Percentiles rank a stretch among this genome's conserved stretches.
Evolutionary conservation across 176 grass and related monocot species (phyloP).

Genomic region (Carex scoparia): DNA sequence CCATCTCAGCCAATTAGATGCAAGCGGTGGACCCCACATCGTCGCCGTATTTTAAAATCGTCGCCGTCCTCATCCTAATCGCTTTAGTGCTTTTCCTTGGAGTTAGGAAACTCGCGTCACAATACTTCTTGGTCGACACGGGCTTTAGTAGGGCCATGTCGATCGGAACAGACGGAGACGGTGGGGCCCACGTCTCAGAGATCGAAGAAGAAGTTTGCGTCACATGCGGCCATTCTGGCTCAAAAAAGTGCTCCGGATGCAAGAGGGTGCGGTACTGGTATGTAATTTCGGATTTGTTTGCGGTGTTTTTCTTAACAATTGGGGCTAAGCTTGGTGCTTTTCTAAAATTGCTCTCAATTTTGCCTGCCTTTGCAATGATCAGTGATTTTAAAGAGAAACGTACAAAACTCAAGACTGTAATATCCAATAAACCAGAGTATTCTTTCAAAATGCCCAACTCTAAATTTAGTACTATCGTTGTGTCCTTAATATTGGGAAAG

Average conservation of each 20-base stretch:
- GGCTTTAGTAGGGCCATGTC: conserved; percentile 45
- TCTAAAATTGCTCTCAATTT: background rate
- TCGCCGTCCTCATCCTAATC: conserved; percentile 34
- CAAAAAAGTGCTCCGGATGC: conserved; percentile 73
- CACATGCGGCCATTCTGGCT: conserved; percentile 41
- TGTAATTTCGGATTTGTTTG: conserved; percentile 6
- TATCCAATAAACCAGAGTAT: background rate
- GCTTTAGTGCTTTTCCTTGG: conserved; percentile 37
- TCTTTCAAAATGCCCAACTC: background rate
- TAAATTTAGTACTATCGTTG: background rate
- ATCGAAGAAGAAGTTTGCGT: conserved; percentile 33
- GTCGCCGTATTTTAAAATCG: conserved; percentile 58
- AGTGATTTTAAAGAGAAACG: background rate
- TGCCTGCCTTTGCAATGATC: background rate
- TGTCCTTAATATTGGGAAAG: background rate
- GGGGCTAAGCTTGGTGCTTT: background rate
- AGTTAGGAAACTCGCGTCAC: conserved; percentile 61
- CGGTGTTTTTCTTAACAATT: background rate
- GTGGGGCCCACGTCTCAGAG: conserved; percentile 9
- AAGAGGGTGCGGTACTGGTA: conserved; percentile 90
- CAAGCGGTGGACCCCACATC: conserved; percentile 50
- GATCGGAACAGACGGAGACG: conserved; percentile 19
- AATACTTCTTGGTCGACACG: conserved; percentile 89
- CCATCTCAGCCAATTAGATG: conserved; percentile 30
- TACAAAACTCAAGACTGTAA: background rate